These are phyloP conservation scores for Diversispora epigaea DNA, from an alignment of 192 early-diverging fungal genomes.

Conservation along the genomic window DNA sequence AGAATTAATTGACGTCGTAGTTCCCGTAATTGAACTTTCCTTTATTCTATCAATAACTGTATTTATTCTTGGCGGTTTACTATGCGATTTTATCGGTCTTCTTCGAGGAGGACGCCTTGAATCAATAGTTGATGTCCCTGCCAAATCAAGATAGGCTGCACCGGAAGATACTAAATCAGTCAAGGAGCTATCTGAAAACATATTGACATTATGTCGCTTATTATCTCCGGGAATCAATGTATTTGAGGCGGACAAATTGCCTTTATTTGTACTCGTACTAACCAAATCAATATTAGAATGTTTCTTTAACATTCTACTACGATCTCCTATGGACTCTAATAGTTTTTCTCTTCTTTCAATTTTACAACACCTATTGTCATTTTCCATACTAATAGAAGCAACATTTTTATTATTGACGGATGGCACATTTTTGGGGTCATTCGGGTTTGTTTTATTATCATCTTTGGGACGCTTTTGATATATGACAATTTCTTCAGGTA, in stretches of 20 bases:
- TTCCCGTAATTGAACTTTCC: constrained; percentile 1
- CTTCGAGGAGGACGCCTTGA: constrained; percentile 13
- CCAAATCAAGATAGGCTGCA: constrained; percentile 42
- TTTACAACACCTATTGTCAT: constrained; percentile 3
- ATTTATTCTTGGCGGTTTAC: background rate
- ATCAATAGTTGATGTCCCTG: constrained; percentile 23
- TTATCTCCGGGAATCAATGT: background rate
- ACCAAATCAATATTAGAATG: background rate
- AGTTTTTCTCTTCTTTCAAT: constrained; percentile 38
- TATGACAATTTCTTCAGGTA: constrained; percentile 41
- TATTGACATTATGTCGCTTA: background rate
- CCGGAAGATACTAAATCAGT: constrained; percentile 25
- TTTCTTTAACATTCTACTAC: constrained; percentile 20
- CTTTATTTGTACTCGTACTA: background rate
- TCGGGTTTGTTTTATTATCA: background rate
- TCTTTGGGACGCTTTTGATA: constrained; percentile 36
- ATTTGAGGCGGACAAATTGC: constrained; percentile 18
- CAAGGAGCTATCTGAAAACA: background rate
- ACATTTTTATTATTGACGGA: background rate
- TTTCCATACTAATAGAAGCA: background rate
- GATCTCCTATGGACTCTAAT: constrained; percentile 48
- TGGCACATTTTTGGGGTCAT: background rate
- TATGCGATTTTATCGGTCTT: constrained; percentile 1
- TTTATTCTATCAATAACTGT: constrained; percentile 11
- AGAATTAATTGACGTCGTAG: background rate